A percentile compares a stretch with the other conserved stretches of the same genome.
phyloP scores from a whole-genome alignment of 2,329 filamentous ascomycete species.

The Coniochaeta sp. region DNA sequence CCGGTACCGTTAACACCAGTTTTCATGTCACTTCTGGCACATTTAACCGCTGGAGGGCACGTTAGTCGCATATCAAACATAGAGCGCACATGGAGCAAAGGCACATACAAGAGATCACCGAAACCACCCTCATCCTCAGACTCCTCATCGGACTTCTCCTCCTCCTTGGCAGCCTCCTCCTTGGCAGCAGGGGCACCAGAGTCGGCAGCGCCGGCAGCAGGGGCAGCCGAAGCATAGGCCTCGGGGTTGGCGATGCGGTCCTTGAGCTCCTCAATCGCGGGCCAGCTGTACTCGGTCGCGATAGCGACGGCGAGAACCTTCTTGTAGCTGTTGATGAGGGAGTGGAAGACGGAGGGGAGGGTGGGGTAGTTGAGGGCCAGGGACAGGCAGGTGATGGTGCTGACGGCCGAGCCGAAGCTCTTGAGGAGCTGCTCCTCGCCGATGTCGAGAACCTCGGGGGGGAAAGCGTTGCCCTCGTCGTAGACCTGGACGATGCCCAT shows the following conservation, averaged over 20 bases:
- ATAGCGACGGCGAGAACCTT: constrained; percentile 85
- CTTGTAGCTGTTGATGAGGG: constrained; percentile 97
- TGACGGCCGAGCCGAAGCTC: constrained; percentile 72
- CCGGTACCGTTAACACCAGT: not conserved
- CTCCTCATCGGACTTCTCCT: constrained; percentile 59
- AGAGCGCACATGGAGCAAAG: not conserved
- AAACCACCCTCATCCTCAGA: constrained; percentile 63
- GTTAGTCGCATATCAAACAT: constrained; percentile 27
- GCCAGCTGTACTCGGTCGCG: constrained; percentile 87
- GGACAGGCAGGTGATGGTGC: constrained; percentile 83
- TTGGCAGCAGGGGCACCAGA: constrained; percentile 44
- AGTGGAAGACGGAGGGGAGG: constrained; percentile 93
- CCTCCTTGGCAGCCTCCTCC: constrained; percentile 56
- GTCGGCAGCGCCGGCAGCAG: constrained; percentile 53
- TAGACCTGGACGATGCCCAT: constrained; percentile 96
- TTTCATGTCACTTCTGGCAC: constrained; percentile 14
- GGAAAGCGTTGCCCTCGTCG: constrained; percentile 93
- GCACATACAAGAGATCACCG: constrained; percentile 68
- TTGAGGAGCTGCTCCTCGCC: constrained; percentile 89
- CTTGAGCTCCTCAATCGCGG: constrained; percentile 96
- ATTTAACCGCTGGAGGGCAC: constrained; percentile 42
- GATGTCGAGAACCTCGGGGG: constrained; percentile 80
- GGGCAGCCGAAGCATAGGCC: constrained; percentile 80
- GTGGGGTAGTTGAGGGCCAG: constrained; percentile 94
- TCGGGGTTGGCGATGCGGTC: constrained; percentile 99